A percentile compares a stretch with the other conserved stretches of the same genome.
Conservation (phyloP, 768 basidiomycete genomes). For the Holtermanniella nyarrowii region DNA sequence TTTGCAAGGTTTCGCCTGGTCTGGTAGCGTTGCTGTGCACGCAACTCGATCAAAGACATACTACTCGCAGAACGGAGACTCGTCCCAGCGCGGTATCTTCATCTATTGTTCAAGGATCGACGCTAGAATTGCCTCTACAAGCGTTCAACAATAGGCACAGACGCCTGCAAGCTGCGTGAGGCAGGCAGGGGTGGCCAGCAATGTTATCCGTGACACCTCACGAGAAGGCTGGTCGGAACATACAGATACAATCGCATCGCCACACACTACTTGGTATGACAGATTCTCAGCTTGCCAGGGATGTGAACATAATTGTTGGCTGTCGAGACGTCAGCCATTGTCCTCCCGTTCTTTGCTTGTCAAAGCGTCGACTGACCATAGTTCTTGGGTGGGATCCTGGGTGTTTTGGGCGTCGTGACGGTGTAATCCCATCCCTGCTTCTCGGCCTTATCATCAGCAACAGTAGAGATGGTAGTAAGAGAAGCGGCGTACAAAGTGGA, state of each 20-base stretch:
- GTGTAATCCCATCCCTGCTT: slow-evolving; percentile 98
- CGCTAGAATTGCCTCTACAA: too few relatives aligned
- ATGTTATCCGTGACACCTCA: too few relatives aligned
- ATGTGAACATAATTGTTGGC: slow-evolving; percentile 82
- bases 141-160: too few relatives aligned
- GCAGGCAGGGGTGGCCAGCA: too few relatives aligned
- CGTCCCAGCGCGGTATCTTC: too few relatives aligned
- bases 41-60: too few relatives aligned
- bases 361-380: slow-evolving; percentile 33
- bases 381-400: slow-evolving; percentile 41
- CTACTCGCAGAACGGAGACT: too few relatives aligned
- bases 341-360: slow-evolving; percentile 48
- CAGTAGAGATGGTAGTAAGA: background rate
- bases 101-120: too few relatives aligned
- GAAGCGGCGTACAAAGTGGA: slow-evolving; percentile 54
- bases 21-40: too few relatives aligned
- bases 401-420: slow-evolving; percentile 51
- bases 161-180: too few relatives aligned
- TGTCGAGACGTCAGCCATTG: slow-evolving; percentile 67
- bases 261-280: slow-evolving; percentile 76
- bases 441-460: slow-evolving; percentile 49
- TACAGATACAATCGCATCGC: background rate
- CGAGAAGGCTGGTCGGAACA: too few relatives aligned
- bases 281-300: slow-evolving; percentile 63
- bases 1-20: too few relatives aligned